phyloP scores from a whole-genome alignment of 768 basidiomycete genomes.

The Tylopilus sp. region DNA sequence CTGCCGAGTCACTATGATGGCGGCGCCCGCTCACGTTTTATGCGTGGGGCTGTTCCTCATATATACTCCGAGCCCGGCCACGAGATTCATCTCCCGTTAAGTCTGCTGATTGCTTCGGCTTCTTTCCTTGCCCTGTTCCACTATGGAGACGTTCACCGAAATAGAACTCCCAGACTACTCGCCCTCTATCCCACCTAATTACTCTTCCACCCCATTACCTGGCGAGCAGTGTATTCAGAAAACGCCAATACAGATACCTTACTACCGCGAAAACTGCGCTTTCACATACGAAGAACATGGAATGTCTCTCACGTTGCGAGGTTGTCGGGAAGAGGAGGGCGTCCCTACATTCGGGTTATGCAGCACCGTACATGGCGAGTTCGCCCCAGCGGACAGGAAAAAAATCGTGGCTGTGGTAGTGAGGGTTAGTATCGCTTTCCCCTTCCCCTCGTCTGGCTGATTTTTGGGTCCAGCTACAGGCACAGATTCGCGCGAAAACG shows the following conservation, averaged over 20 bases:
- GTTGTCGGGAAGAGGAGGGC: slow-evolving; percentile 30
- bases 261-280: slow-evolving; percentile 16
- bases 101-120: not conserved
- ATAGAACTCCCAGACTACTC: slow-evolving; percentile 49
- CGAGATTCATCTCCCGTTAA: not conserved
- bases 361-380: slow-evolving; percentile 29
- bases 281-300: slow-evolving; percentile 31
- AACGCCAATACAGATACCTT: slow-evolving; percentile 31
- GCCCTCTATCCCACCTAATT: slow-evolving; percentile 52
- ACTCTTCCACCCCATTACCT: slow-evolving; percentile 50
- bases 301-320: slow-evolving; percentile 29
- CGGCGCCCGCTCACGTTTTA: not conserved
- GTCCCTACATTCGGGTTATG: slow-evolving; percentile 31
- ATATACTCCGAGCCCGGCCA: slow-evolving; percentile 16
- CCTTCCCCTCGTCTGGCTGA: not conserved
- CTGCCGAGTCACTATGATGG: slow-evolving; percentile 6
- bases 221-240: slow-evolving; percentile 54
- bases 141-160: slow-evolving; percentile 13
- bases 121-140: slow-evolving; percentile 1
- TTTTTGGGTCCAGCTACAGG: slow-evolving; percentile 19
- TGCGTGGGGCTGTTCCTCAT: slow-evolving; percentile 14
- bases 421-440: slow-evolving; percentile 20
- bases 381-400: slow-evolving; percentile 24
- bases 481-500: slow-evolving; percentile 19
- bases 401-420: slow-evolving; percentile 25